Evolutionary conservation across 2,329 filamentous ascomycete species (phyloP).

Genomic region (Blastomyces emzantsi): DNA sequence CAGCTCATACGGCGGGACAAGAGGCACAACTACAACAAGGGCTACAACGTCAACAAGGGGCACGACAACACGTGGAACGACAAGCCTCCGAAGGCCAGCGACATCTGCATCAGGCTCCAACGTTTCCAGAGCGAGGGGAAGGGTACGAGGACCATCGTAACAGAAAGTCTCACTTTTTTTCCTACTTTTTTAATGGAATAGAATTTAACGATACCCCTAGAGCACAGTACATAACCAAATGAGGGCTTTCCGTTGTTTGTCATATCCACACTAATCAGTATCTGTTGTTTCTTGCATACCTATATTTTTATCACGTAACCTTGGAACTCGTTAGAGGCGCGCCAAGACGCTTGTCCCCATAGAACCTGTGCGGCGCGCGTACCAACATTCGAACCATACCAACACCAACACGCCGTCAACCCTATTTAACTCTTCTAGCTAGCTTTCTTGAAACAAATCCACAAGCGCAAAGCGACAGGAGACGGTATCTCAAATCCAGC

Average conservation of each 20-base stretch:
- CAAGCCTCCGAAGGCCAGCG: conserved; percentile 26
- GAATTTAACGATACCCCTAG: conserved; percentile 7
- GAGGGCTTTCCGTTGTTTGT: neutral
- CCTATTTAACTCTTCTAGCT: too few relatives aligned
- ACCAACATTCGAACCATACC: neutral
- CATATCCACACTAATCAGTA: neutral
- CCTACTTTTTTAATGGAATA: neutral
- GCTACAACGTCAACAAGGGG: conserved; percentile 19
- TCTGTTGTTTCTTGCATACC: neutral
- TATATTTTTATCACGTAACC: too few relatives aligned
- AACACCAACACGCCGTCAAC: neutral
- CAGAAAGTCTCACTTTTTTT: neutral
- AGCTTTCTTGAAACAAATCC: neutral
- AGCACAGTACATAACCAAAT: neutral
- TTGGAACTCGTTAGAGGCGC: neutral
- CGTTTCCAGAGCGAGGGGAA: conserved; percentile 28
- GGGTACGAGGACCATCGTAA: conserved; percentile 19
- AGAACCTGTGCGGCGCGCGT: neutral
- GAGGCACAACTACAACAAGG: conserved; percentile 11
- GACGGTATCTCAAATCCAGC: neutral
- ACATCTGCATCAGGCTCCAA: conserved; percentile 33
- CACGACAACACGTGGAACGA: conserved; percentile 26
- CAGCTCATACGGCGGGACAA: conserved; percentile 20
- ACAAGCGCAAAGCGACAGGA: neutral
- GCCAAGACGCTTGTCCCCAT: neutral